Evolutionary conservation across 805 yeast genomes (phyloP), one percentile per base, ranked within the genome.

Genomic region (Starmera caribaea): DNA sequence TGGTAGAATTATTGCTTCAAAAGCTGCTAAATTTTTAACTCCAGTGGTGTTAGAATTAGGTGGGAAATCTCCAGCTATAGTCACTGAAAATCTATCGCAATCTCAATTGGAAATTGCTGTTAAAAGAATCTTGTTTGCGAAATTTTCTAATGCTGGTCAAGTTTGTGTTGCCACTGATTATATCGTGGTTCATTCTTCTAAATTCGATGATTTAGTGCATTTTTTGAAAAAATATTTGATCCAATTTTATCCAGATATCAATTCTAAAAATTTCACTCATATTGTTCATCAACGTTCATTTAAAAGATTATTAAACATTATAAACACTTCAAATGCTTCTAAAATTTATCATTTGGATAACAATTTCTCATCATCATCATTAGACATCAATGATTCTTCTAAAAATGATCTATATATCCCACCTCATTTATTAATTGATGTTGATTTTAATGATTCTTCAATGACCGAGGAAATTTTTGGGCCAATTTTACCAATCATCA

Each of bases 131-230:
- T 69, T 72, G 1, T 85, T 92, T 84, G 90, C 89, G 14, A 76
- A 81, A 49, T 81, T 80, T 54, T 62, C 74, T 28, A 90, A 87
- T 55, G 74, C 83, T 14, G 97, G 97, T 14, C 97, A 89, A 63
- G 79, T 92, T 3, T 89, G 97, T 65, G 83, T 86, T 32, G 84
- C 95, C 9, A 82, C 89, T 8, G 97, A 90, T 62, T 89, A 87
- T 53, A 62, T 82, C 5, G 51, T 86, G 35, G 81, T 78, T n/a
- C 86, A 81, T 42, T 74, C 69, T 41, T 57, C 67, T 3, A 59
- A 78, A 16, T 75, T 79, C 51, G 73, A 65, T 24, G 62, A 72
- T 45, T 73, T 84, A 38, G 59, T 76, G 8, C 48, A 49, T 1
- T 65, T 60, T 7, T 53, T 74, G 40, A 50, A 68, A 39, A 49